Evolutionary conservation across 441 rosid genomes (phyloP).

Genomic region (Syzygium syzygioides): DNA sequence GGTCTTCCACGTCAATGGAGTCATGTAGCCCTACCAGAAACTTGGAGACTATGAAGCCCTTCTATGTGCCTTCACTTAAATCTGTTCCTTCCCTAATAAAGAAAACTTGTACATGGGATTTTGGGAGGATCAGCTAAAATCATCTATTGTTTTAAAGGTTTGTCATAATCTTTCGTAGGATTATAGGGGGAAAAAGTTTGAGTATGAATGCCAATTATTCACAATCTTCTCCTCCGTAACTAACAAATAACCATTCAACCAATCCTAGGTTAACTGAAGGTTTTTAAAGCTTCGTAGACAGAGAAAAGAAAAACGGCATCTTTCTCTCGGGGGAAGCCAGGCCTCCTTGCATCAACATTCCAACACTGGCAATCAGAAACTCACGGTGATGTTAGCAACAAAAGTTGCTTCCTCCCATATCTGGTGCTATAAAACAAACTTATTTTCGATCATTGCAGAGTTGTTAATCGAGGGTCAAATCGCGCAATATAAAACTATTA

Average conservation of each 20-base stretch:
- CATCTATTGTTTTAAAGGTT: not conserved
- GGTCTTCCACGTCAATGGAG: not conserved
- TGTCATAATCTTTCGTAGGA: not conserved
- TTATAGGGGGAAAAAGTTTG: not conserved
- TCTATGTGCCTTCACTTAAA: not conserved
- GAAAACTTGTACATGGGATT: not conserved
- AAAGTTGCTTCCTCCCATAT: not conserved
- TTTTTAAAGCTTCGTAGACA: not conserved
- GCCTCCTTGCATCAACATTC: not conserved
- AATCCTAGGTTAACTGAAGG: not conserved
- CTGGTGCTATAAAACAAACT: not conserved
- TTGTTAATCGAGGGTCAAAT: not conserved
- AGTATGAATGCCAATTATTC: not conserved
- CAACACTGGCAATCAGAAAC: not conserved
- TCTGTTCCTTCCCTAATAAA: not conserved
- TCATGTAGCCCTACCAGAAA: not conserved
- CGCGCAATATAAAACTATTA: not conserved
- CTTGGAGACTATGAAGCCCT: not conserved
- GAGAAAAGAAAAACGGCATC: not conserved
- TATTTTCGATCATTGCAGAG: not conserved
- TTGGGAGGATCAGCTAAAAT: not conserved
- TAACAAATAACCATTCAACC: not conserved
- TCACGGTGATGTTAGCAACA: not conserved
- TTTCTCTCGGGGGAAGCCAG: not conserved
- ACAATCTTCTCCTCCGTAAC: not conserved